phyloP scores from a whole-genome alignment of 2,329 filamentous ascomycete genomes.

The Alternaria sp. region DNA sequence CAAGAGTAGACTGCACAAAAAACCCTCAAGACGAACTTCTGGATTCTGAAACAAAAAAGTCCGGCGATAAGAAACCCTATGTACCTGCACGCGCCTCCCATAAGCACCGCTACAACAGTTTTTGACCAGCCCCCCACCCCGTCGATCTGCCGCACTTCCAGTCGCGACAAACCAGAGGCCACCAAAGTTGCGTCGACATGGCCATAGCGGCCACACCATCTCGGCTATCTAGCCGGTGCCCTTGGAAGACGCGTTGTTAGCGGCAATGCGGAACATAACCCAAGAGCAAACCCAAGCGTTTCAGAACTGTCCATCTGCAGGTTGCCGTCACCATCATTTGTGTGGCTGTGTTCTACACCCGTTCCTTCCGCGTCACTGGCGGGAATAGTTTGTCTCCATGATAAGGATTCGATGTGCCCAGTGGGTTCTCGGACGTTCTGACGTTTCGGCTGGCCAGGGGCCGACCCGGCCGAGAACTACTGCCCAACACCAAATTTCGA shows the following conservation, averaged over 20 bases:
- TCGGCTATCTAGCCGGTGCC: slow-evolving; percentile 17
- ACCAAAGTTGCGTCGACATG: neutral
- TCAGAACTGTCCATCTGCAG: neutral
- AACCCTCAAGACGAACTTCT: neutral
- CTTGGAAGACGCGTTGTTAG: neutral
- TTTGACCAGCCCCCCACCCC: slow-evolving; percentile 2
- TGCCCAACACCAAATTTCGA: neutral
- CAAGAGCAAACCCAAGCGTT: slow-evolving; percentile 1
- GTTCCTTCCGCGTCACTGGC: neutral
- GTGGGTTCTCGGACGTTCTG: neutral
- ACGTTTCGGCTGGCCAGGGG: neutral
- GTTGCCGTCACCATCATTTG: neutral
- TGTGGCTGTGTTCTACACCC: neutral
- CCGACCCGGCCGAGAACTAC: neutral
- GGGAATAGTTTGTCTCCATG: neutral
- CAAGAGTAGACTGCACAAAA: neutral
- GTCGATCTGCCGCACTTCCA: slow-evolving; percentile 18
- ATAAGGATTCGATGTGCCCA: neutral
- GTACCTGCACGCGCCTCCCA: slow-evolving; percentile 6
- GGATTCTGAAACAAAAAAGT: neutral
- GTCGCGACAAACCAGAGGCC: slow-evolving; percentile 9
- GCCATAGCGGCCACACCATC: slow-evolving; percentile 18
- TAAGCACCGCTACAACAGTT: slow-evolving; percentile 2
- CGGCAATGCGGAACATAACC: slow-evolving; percentile 1
- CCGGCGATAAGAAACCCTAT: slow-evolving; percentile 8